Evolutionary conservation across 768 basidiomycete genomes (phyloP), one percentile per base, ranked within the genome.

Genomic region (Kwoniella sp.): DNA sequence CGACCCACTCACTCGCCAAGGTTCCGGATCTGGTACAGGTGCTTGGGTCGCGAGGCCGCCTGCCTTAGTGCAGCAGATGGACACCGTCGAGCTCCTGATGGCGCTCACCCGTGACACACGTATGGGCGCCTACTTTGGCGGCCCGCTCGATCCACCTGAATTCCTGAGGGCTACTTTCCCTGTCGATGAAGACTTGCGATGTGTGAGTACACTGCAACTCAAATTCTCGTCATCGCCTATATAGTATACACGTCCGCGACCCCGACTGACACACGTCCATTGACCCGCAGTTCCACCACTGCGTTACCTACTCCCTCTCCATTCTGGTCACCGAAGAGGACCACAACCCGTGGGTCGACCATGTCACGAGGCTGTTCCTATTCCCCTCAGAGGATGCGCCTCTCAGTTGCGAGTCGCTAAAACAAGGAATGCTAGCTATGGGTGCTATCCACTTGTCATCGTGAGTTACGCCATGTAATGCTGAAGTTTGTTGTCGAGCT

Each of bases 111-210:
- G 68, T 28, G 60, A 62, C 34, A 73, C 72, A 5, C 47, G 61
- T 37, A 68, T 73, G 72, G 72, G 68, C 1, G 31, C 54, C 17
- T 73, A 64, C 38, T 73, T 61, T 30, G 47, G 63, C 25, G 54
- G 64, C n/a, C 68, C 68, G 4, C n/a, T 65, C 17, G 66, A 67
- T 25, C 72, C 66, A 2, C 72, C 72, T 22, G 72, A 73, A 5
- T 73, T 73, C 31, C 37, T 73, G 17, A 63, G 58, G 37, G 30
- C 25, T 13, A 37, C 55, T 17, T 66, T 61, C 38, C 59, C 65
- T 20, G 60, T 61, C 1, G 58, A 61, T 28, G 65, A 66, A 26
- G 65, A 66, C 37, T 38, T 66, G 9, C 38, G 65, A 25, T 66
- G 65, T 57, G 65, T 66, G 34, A 61, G 65, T 56, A n/a, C 13